phyloP scores from a whole-genome alignment of 2,329 filamentous ascomycete species.

The Rosellinia necatrix region DNA sequence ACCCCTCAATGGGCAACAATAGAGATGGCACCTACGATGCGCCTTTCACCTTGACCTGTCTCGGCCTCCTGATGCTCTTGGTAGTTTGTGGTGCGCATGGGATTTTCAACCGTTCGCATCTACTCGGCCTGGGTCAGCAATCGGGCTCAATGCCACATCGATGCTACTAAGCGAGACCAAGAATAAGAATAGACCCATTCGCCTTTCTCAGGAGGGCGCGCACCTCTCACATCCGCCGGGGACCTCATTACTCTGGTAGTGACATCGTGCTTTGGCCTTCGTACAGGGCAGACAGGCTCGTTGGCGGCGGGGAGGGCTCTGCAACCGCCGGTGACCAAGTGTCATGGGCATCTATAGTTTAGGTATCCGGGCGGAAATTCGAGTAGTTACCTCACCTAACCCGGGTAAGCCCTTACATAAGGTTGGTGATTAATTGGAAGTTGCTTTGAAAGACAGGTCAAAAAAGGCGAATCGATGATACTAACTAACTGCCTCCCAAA shows the following conservation, averaged over 20 bases:
- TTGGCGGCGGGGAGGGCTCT: conserved; percentile 33
- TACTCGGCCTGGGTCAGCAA: conserved; percentile 14
- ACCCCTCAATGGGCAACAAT: too few species aligned
- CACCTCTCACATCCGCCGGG: conserved; percentile 37
- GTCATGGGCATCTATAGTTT: not conserved
- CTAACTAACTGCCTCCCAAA: too few species aligned
- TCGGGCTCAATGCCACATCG: not conserved
- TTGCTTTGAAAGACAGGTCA: too few species aligned
- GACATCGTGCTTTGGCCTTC: conserved; percentile 39
- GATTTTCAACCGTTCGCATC: conserved; percentile 36
- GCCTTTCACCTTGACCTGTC: conserved; percentile 36
- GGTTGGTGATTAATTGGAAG: too few species aligned
- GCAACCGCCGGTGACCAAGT: not conserved
- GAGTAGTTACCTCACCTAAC: too few species aligned
- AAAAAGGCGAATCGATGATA: too few species aligned
- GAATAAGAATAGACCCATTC: not conserved
- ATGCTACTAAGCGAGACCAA: too few species aligned
- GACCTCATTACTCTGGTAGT: conserved; percentile 34
- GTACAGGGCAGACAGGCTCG: conserved; percentile 39
- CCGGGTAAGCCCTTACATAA: too few species aligned
- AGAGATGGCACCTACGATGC: conserved; percentile 23
- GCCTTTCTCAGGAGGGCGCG: not conserved
- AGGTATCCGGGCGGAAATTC: too few species aligned
- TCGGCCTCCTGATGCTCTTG: conserved; percentile 37
- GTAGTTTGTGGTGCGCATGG: conserved; percentile 36